These are phyloP conservation scores for Xylaria venustula DNA, from an alignment of 495 filamentous ascomycete species.

Conservation along the genomic window DNA sequence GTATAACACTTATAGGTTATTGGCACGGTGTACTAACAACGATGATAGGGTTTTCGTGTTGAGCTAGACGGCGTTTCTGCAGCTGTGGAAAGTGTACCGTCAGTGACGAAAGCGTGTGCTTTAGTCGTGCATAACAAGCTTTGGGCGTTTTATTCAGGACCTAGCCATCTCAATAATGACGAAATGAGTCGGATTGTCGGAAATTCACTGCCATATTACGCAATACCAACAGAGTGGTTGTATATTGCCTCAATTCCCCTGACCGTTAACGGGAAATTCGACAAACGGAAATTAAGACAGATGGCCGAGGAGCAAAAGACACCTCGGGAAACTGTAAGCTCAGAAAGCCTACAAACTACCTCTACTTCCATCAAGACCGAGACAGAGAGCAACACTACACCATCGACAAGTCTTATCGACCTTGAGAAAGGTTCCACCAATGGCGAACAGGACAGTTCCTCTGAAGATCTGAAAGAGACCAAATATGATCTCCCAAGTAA, in stretches of 20 bases:
- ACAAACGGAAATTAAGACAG: slow-evolving; percentile 28
- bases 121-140: slow-evolving; percentile 31
- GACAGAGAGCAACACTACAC: not conserved
- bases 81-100: slow-evolving; percentile 27
- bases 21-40: slow-evolving; percentile 1
- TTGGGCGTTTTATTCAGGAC: slow-evolving; percentile 33
- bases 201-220: slow-evolving; percentile 34
- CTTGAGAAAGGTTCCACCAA: slow-evolving; percentile 6
- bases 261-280: slow-evolving; percentile 40
- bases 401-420: slow-evolving; percentile 5
- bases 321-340: not conserved
- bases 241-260: slow-evolving; percentile 27
- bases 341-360: not conserved
- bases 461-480: slow-evolving; percentile 9
- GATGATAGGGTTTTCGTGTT: slow-evolving; percentile 33
- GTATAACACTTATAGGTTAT: not conserved
- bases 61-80: slow-evolving; percentile 38
- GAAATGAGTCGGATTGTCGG: slow-evolving; percentile 18
- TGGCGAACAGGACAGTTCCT: not conserved
- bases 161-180: slow-evolving; percentile 9
- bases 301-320: slow-evolving; percentile 14
- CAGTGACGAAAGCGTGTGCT: slow-evolving; percentile 32
- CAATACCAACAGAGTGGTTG: slow-evolving; percentile 27
- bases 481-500: slow-evolving; percentile 20
- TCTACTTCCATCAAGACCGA: not conserved